A percentile compares a stretch with the other conserved stretches of the same genome.
These are phyloP conservation scores for Trichoderma atrobrunneum DNA, from an alignment of 2,329 filamentous ascomycete species.

Conservation along the genomic window DNA sequence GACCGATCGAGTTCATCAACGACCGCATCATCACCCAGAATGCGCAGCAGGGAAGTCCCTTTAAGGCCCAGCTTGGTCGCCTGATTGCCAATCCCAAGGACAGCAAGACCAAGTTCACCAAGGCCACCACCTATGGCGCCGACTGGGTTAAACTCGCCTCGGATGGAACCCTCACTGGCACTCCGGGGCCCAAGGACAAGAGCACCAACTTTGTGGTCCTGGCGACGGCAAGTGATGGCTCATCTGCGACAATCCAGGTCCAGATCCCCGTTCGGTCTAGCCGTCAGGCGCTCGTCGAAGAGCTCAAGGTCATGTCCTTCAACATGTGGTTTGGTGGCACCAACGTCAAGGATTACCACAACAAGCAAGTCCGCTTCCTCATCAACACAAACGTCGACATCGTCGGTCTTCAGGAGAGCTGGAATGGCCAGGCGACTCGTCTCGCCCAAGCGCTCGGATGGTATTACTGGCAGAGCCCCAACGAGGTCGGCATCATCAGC, in stretches of 20 bases:
- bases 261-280: constrained; percentile 33
- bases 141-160: constrained; percentile 35
- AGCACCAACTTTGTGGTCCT: constrained; percentile 29
- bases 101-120: constrained; percentile 29
- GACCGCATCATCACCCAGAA: constrained; percentile 35
- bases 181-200: constrained; percentile 25
- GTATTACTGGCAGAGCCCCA: constrained; percentile 35
- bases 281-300: constrained; percentile 31
- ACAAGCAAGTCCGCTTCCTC: constrained; percentile 40
- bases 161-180: constrained; percentile 38
- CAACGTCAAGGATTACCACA: constrained; percentile 36
- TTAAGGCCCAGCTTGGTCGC: constrained; percentile 32
- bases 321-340: constrained; percentile 43
- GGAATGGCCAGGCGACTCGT: constrained; percentile 30
- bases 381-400: constrained; percentile 33
- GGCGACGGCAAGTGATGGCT: constrained; percentile 28
- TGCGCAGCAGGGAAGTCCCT: constrained; percentile 34
- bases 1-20: constrained; percentile 31
- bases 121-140: constrained; percentile 20
- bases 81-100: constrained; percentile 31
- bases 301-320: constrained; percentile 37
- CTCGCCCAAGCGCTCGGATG: constrained; percentile 40
- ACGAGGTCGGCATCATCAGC: constrained; percentile 36
- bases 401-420: constrained; percentile 39
- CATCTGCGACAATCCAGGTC: constrained; percentile 29